Conservation (phyloP, 768 basidiomycete species). For the Tulasnella sp. region DNA sequence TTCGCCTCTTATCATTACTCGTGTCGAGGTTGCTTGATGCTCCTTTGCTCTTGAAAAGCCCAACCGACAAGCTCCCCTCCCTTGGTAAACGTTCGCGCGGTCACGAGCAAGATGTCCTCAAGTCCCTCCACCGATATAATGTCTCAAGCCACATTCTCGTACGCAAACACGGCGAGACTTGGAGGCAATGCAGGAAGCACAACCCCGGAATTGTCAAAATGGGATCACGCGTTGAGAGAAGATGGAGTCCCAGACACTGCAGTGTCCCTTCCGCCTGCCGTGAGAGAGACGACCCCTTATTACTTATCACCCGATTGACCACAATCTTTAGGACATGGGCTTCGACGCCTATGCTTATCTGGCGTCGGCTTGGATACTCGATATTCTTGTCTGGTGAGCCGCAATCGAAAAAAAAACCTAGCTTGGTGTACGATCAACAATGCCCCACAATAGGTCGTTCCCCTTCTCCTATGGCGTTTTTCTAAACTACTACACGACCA, state of each 20-base stretch:
- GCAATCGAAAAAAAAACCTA: background rate
- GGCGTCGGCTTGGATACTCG: constrained; percentile 19
- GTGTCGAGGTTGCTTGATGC: background rate
- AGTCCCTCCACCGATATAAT: background rate
- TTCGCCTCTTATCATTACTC: background rate
- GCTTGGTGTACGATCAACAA: background rate
- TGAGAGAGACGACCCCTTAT: background rate
- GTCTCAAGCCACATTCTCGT: background rate
- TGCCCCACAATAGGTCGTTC: background rate
- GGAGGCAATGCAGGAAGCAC: background rate
- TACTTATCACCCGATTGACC: background rate
- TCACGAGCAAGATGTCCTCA: background rate
- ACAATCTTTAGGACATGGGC: constrained; percentile 3
- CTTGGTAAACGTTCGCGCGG: background rate
- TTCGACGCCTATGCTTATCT: constrained; percentile 28
- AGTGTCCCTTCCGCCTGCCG: background rate
- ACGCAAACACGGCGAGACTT: background rate
- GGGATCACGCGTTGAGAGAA: background rate
- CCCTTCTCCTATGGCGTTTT: constrained; percentile 26
- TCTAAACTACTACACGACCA: constrained; percentile 19
- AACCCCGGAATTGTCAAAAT: background rate
- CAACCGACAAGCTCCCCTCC: background rate
- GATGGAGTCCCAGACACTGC: background rate
- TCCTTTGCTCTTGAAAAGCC: background rate
- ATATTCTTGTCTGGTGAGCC: constrained; percentile 25